These are phyloP conservation scores for Pleurostoma richardsiae DNA, from an alignment of 2,329 filamentous ascomycete genomes.

Conservation along the genomic window DNA sequence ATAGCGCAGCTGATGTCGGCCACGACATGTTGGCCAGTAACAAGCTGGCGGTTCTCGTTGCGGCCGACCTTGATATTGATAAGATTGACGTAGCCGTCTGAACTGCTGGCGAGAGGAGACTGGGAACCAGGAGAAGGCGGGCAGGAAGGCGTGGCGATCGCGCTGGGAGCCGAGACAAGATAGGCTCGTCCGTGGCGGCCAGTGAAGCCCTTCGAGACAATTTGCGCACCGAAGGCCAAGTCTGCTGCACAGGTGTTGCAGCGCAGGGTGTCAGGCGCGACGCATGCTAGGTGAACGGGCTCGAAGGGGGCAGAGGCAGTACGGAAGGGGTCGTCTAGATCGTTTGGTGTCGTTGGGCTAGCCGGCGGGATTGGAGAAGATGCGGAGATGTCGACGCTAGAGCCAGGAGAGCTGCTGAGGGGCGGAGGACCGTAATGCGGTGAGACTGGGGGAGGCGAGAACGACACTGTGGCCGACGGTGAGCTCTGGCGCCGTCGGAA, in stretches of 20 bases:
- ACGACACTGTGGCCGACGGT: constrained; percentile 19
- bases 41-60: constrained; percentile 50
- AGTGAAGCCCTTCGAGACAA: constrained; percentile 62
- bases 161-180: constrained; percentile 40
- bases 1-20: constrained; percentile 56
- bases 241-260: constrained; percentile 56
- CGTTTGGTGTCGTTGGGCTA: constrained; percentile 2
- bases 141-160: constrained; percentile 6
- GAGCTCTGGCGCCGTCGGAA: constrained; percentile 31
- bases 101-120: constrained; percentile 8
- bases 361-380: constrained; percentile 21
- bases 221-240: constrained; percentile 55
- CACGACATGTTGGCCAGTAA: constrained; percentile 59
- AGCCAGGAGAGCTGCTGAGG: constrained; percentile 14
- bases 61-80: constrained; percentile 52
- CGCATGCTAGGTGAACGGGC: constrained; percentile 29
- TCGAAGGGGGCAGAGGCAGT: constrained; percentile 6
- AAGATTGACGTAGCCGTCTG: constrained; percentile 24
- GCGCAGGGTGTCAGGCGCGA: constrained; percentile 49
- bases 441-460: constrained; percentile 13
- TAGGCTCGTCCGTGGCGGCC: constrained; percentile 61
- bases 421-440: constrained; percentile 2
- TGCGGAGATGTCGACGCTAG: constrained; percentile 10
- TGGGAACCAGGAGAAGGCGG: constrained; percentile 10
- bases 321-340: background rate